These are phyloP conservation scores for Entophlyctis luteolus DNA, from an alignment of 192 early-diverging fungal species.

Conservation along the genomic window DNA sequence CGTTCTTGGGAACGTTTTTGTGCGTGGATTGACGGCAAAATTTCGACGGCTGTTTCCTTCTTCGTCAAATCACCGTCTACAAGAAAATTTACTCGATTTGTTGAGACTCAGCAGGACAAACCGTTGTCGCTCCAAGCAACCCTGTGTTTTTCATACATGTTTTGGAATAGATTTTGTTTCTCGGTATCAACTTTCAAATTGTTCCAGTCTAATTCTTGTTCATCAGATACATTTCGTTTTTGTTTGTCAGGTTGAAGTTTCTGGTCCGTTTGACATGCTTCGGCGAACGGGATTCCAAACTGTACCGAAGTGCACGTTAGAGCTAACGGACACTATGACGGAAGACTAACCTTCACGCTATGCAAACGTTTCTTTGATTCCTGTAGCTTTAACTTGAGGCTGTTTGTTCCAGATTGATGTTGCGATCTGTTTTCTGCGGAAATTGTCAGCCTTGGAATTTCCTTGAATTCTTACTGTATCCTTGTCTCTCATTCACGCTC, in stretches of 20 bases:
- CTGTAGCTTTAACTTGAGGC: conserved; percentile 43
- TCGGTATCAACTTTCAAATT: conserved; percentile 47
- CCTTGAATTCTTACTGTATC: conserved; percentile 6
- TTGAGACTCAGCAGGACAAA: neutral
- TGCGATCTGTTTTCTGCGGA: conserved; percentile 27
- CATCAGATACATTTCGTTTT: conserved; percentile 4
- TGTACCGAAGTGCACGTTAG: neutral
- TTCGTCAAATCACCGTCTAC: neutral
- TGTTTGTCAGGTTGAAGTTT: conserved; percentile 24
- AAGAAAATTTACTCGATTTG: neutral
- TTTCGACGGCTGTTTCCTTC: neutral
- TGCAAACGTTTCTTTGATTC: conserved; percentile 44
- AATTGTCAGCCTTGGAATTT: neutral
- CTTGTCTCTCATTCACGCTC: conserved; percentile 21
- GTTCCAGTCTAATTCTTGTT: conserved; percentile 43
- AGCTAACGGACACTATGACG: neutral
- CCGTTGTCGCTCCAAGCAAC: conserved; percentile 16
- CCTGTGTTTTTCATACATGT: conserved; percentile 32
- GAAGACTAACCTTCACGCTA: conserved; percentile 40
- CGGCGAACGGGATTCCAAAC: conserved; percentile 46
- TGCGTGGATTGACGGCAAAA: neutral
- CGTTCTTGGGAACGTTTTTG: neutral
- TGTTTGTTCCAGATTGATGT: conserved; percentile 35
- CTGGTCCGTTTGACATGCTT: conserved; percentile 27
- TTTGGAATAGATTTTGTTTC: conserved; percentile 41